Base-by-base conservation (phyloP, 2,329 filamentous ascomycete genomes). In the Phialocephala sp. region DNA sequence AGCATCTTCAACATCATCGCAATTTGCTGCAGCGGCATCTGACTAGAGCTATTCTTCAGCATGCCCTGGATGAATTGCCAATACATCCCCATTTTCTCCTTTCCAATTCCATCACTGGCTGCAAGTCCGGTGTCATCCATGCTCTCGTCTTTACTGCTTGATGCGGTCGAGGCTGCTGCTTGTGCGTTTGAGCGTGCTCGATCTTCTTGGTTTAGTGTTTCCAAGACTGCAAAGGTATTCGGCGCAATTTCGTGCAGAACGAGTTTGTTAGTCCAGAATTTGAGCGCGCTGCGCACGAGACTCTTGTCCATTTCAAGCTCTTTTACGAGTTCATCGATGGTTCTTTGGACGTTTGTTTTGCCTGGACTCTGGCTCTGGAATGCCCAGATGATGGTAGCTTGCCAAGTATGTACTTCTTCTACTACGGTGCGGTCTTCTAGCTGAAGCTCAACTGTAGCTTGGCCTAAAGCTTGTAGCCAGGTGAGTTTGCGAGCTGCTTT, bases 1-100 rank as follows among this genome's bases (percentile, higher is more conserved):
- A 94, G 85, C 85, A 98, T 94, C 79, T 92, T 93, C 84, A 99
- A 85, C 92, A 98, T 97, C 90, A 94, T 97, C 9, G 89, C 85
- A 70, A 99, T 96, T 76, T 93, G 87, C 63, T 84, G 84, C 66
- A 94, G 81, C 59, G 91, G 89, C 91, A 97, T 95, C 35, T 90
- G 79, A 20, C 85, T 87, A 20, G 90, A 90, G 72, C 93, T 91
- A 77, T 97, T 97, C 68, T 93, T 97, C 78, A 99, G 81, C 95
- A 99, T 98, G 60, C 92, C 93, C 64, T 93, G 83, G 65, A 99
- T 93, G 76, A 97, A 98, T 74, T 94, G 91, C 87, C 91, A 93
- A 78, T 97, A 97, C 45, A 97, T 85, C 52, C 80, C 85, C 71
- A 84, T 82, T 74, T 89, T 87, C 76, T 92, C 90, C 69, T 87